These are phyloP conservation scores for Limtongozyma cylindracea DNA, from an alignment of 805 yeast genomes.

Conservation along the genomic window DNA sequence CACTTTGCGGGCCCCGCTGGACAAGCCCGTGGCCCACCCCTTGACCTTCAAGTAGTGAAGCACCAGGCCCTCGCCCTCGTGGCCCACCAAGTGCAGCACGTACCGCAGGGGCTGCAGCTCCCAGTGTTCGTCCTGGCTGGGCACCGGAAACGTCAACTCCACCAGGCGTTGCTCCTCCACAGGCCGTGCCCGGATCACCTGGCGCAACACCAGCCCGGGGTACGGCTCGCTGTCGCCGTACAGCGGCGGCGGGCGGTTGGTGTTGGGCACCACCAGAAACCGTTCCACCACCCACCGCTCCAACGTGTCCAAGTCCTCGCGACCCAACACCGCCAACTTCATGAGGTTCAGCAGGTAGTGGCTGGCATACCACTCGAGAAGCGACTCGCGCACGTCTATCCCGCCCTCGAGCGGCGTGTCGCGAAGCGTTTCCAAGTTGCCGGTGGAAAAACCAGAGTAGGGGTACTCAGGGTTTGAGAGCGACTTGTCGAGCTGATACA, in stretches of 20 bases:
- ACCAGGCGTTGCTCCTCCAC: conserved; percentile 57
- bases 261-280: conserved; percentile 39
- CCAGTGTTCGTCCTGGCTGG: conserved; percentile 44
- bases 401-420: conserved; percentile 33
- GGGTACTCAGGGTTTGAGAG: conserved; percentile 61
- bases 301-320: conserved; percentile 50
- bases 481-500: conserved; percentile 62
- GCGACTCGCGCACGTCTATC: conserved; percentile 55
- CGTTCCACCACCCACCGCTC: conserved; percentile 42
- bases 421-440: conserved; percentile 55
- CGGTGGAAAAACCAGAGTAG: conserved; percentile 72
- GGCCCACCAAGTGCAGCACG: conserved; percentile 68
- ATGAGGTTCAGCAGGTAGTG: conserved; percentile 72
- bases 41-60: conserved; percentile 35
- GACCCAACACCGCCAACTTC: conserved; percentile 69
- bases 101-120: conserved; percentile 44
- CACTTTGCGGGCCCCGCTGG: conserved; percentile 4
- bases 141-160: conserved; percentile 45
- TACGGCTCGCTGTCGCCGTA: conserved; percentile 21
- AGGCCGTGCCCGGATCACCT: conserved; percentile 44
- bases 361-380: conserved; percentile 44
- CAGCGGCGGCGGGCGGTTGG: conserved; percentile 14
- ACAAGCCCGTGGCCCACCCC: conserved; percentile 62
- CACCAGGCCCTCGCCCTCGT: conserved; percentile 76
- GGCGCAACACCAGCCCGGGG: conserved; percentile 19